Evolutionary conservation across 345 rosid genomes (phyloP), one percentile per base, ranked within the genome.

Genomic region (Cardamine chenopodiifolia): DNA sequence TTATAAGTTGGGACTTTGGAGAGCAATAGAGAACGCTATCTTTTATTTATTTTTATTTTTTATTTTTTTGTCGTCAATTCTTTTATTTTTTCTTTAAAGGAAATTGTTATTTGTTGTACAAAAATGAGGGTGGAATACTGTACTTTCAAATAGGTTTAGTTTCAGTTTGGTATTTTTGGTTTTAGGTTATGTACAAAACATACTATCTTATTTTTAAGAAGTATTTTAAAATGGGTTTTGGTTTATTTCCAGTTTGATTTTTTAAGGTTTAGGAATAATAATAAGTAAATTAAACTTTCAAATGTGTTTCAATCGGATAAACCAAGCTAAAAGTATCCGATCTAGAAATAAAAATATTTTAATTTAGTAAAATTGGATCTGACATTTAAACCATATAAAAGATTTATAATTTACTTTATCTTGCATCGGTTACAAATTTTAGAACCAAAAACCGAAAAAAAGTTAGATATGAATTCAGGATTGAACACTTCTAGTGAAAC

Each of bases 21-120:
- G 70, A n/a, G n/a, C n/a, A n/a, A n/a, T n/a, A n/a, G n/a, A 64
- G 45, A 29, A 62, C 49, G 22, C 32, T 47, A 12, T 13, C n/a
- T 29, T 61, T 60, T 1, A 25, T 11, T 8, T 4, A 23, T 23
- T 23, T n/a, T n/a, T n/a, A n/a, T n/a, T n/a, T n/a, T n/a, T n/a
- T n/a, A n/a, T n/a, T n/a, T n/a, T n/a, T n/a, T n/a, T n/a, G n/a
- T n/a, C n/a, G n/a, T n/a, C n/a, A n/a, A n/a, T n/a, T n/a, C n/a
- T n/a, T n/a, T n/a, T n/a, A n/a, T 17, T 48, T 4, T 32, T 20
- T 29, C 15, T 59, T 34, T 4, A 7, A 7, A 25, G 18, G 39
- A 7, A 71, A 48, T n/a, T 50, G 26, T 54, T 39, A 1, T 56
- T 56, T 56, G 28, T 40, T 34, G 12, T 35, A 12, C 18, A 8